phyloP scores from a whole-genome alignment of 2,329 filamentous ascomycete genomes.

The Aspergillus eucalypticola region DNA sequence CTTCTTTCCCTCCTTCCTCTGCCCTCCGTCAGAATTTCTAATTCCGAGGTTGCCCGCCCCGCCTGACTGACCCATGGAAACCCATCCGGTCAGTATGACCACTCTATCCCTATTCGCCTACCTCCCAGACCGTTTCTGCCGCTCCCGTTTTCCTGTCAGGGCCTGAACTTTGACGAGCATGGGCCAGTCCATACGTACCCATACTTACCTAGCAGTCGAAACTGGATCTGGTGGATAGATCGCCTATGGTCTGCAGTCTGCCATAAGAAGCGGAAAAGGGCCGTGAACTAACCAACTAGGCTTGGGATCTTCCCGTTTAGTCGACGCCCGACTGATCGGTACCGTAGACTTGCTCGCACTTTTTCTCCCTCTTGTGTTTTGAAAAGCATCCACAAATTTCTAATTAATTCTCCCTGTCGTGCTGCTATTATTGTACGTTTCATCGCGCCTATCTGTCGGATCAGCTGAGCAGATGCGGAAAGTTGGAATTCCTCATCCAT shows the following conservation, averaged over 20 bases:
- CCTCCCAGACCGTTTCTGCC: conserved; percentile 26
- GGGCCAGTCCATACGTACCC: conserved; percentile 17
- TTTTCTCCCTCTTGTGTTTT: neutral
- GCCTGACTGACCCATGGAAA: conserved; percentile 4
- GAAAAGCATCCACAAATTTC: neutral
- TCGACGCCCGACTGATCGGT: conserved; percentile 4
- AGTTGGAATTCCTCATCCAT: neutral
- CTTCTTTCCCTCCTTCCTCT: too few relatives aligned
- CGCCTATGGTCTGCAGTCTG: conserved; percentile 8
- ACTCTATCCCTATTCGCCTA: conserved; percentile 14
- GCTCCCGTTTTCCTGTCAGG: conserved; percentile 30
- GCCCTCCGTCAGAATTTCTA: conserved; percentile 8
- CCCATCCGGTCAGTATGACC: conserved; percentile 4
- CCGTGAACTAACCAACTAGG: neutral
- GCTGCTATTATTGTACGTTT: conserved; percentile 1
- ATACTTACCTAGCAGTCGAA: conserved; percentile 2
- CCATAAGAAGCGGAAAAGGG: conserved; percentile 5
- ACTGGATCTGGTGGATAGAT: conserved; percentile 17
- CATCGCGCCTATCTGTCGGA: neutral
- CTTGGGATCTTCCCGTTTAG: conserved; percentile 3
- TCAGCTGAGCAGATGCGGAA: neutral
- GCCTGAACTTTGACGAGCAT: conserved; percentile 26
- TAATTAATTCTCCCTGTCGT: neutral
- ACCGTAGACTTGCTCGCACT: conserved; percentile 5
- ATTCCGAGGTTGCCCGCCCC: conserved; percentile 9